phyloP scores from a whole-genome alignment of 192 early-diverging fungal genomes.

The Podila epicladia region DNA sequence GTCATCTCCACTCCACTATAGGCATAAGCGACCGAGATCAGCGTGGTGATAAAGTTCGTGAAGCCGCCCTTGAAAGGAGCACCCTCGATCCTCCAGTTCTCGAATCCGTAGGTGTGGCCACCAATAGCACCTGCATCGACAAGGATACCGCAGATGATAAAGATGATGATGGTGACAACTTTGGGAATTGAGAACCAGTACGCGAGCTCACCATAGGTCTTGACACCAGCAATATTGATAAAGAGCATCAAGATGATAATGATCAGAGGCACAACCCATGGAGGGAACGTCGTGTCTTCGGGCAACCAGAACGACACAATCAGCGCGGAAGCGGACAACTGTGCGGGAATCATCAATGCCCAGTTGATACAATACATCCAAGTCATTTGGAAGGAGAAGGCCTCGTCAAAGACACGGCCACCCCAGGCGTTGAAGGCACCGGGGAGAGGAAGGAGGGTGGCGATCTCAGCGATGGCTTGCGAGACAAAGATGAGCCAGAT shows the following conservation, averaged over 20 bases:
- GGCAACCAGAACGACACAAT: slow-evolving; percentile 68
- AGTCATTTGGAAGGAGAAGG: slow-evolving; percentile 68
- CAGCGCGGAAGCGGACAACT: slow-evolving; percentile 76
- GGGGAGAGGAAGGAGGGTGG: slow-evolving; percentile 78
- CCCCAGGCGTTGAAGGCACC: slow-evolving; percentile 79
- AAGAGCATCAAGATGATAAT: slow-evolving; percentile 57
- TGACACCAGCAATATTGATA: too few relatives aligned
- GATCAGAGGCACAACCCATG: slow-evolving; percentile 9
- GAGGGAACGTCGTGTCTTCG: slow-evolving; percentile 2
- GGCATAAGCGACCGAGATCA: too few relatives aligned
- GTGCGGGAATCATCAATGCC: slow-evolving; percentile 65
- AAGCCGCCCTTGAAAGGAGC: too few relatives aligned
- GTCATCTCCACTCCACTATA: too few relatives aligned
- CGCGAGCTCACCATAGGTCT: too few relatives aligned
- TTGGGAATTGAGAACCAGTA: too few relatives aligned
- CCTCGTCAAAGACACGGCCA: slow-evolving; percentile 52
- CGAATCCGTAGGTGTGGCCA: too few relatives aligned
- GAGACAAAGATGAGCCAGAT: slow-evolving; percentile 70
- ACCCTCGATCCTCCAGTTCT: too few relatives aligned
- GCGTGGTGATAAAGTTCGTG: too few relatives aligned
- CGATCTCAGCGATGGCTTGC: slow-evolving; percentile 83
- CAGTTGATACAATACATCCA: slow-evolving; percentile 68
- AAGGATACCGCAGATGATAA: too few relatives aligned
- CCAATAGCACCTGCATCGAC: too few relatives aligned
- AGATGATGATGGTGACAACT: too few relatives aligned